Percentiles rank a stretch among this genome's conserved stretches.
Evolutionary conservation across 1,139 yeast species (phyloP).

Genomic region (Debaryomyces sp.): DNA sequence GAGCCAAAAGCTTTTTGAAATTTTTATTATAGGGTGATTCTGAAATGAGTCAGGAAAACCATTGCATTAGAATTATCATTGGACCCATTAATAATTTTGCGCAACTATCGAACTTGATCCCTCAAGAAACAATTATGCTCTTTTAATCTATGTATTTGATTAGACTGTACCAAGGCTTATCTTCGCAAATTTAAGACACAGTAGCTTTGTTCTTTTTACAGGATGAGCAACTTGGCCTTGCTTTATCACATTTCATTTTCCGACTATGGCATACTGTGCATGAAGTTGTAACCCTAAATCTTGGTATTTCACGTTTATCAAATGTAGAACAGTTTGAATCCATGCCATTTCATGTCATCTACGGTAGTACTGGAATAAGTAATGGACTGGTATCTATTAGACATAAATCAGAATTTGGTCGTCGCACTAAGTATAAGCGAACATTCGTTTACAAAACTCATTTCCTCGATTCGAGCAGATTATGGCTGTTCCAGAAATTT

Average conservation of each 20-base stretch:
- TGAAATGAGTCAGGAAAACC: background rate
- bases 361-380: background rate
- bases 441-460: background rate
- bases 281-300: background rate
- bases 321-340: background rate
- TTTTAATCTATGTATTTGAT: background rate
- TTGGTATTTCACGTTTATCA: background rate
- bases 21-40: background rate
- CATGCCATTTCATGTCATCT: background rate
- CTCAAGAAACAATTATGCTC: background rate
- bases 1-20: background rate
- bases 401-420: background rate
- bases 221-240: background rate
- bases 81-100: background rate
- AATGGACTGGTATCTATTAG: background rate
- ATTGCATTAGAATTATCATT: background rate
- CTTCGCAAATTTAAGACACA: background rate
- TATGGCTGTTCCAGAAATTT: background rate
- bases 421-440: background rate
- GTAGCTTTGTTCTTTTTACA: background rate
- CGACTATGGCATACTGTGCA: background rate
- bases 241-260: background rate
- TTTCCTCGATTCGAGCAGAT: background rate
- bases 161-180: background rate
- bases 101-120: background rate